These are phyloP conservation scores for Omphalotus guepiniiformis DNA, from an alignment of 768 basidiomycete genomes.

Conservation along the genomic window DNA sequence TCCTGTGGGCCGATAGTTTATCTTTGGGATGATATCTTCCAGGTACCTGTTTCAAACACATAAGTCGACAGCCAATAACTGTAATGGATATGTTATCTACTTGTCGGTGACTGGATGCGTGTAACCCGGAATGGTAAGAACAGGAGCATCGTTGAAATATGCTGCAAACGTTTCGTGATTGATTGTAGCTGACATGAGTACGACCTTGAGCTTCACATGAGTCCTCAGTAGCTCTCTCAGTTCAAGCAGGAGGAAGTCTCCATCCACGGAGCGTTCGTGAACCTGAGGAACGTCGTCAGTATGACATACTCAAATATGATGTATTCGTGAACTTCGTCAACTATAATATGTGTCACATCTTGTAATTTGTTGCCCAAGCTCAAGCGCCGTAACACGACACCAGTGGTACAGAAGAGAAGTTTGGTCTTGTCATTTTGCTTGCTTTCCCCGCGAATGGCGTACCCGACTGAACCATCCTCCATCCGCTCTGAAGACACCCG, in stretches of 20 bases:
- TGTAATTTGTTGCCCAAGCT: constrained; percentile 67
- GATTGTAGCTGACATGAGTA: constrained; percentile 95
- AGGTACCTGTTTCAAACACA: constrained; percentile 60
- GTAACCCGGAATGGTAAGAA: constrained; percentile 80
- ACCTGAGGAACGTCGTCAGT: constrained; percentile 43
- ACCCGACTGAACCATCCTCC: constrained; percentile 79
- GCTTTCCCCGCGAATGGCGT: constrained; percentile 85
- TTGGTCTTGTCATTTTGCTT: constrained; percentile 64
- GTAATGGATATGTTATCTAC: constrained; percentile 35
- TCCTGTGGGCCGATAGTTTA: constrained; percentile 52
- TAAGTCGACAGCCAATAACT: background rate
- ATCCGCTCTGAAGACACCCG: constrained; percentile 81
- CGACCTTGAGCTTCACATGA: constrained; percentile 67
- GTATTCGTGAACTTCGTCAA: constrained; percentile 69
- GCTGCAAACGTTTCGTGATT: constrained; percentile 81
- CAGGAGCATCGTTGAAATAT: constrained; percentile 80
- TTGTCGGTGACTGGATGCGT: constrained; percentile 73
- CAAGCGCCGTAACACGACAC: constrained; percentile 81
- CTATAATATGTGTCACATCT: constrained; percentile 77
- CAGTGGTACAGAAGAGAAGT: constrained; percentile 89
- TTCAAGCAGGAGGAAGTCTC: constrained; percentile 85
- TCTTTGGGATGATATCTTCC: constrained; percentile 65
- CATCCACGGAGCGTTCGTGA: constrained; percentile 89
- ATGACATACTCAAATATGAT: background rate
- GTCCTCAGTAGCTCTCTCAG: constrained; percentile 67